phyloP scores from a whole-genome alignment of 768 basidiomycete genomes.

The Mycena venus region DNA sequence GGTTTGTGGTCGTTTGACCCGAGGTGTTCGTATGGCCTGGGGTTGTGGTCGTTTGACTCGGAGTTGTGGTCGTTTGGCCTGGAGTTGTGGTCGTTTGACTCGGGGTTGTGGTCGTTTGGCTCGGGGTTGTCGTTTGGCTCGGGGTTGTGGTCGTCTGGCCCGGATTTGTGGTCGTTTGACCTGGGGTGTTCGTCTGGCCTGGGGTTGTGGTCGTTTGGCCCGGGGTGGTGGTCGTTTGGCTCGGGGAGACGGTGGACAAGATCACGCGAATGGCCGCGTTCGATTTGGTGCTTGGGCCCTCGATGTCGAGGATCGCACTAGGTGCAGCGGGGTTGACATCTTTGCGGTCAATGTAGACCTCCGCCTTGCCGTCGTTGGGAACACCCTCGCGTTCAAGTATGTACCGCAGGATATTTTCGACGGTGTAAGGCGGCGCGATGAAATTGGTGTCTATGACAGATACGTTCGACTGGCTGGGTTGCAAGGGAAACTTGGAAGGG shows the following conservation, averaged over 20 bases:
- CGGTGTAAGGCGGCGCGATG: conserved; percentile 17
- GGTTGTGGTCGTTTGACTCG: too few species aligned
- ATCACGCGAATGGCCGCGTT: conserved; percentile 15
- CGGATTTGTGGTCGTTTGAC: too few species aligned
- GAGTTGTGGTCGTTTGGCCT: neutral
- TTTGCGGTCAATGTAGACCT: conserved; percentile 16
- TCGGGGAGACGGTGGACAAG: conserved; percentile 8
- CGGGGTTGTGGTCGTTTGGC: neutral
- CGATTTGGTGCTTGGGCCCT: conserved; percentile 14
- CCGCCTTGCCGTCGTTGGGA: conserved; percentile 9
- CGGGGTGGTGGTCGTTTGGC: conserved; percentile 13
- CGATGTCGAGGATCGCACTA: conserved; percentile 13
- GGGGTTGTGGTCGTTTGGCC: neutral
- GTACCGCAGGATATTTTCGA: conserved; percentile 9
- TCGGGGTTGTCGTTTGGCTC: too few species aligned
- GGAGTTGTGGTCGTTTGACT: conserved; percentile 1
- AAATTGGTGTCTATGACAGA: conserved; percentile 12
- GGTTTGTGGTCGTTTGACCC: too few species aligned
- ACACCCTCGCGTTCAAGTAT: conserved; percentile 11
- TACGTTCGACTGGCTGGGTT: conserved; percentile 2
- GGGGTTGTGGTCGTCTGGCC: too few species aligned
- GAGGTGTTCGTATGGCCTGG: too few species aligned
- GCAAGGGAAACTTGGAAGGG: conserved; percentile 14
- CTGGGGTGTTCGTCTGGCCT: too few species aligned
- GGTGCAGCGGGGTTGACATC: conserved; percentile 3